phyloP scores from a whole-genome alignment of 2,329 filamentous ascomycete genomes.

The Alternaria ethzedia region DNA sequence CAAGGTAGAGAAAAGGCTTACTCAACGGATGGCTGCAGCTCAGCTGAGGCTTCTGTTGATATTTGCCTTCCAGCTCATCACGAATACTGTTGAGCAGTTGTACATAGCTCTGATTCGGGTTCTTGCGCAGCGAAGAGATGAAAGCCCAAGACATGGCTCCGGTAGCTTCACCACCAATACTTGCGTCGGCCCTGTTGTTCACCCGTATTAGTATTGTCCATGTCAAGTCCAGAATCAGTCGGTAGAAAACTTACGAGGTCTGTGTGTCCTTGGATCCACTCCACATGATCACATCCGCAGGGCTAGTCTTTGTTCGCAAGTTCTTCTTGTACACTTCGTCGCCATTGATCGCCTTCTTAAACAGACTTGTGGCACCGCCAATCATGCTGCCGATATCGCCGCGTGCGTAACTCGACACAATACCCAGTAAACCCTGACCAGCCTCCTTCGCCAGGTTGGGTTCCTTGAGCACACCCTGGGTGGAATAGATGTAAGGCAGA shows the following conservation, averaged over 20 bases:
- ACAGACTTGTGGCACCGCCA: slow-evolving; percentile 77
- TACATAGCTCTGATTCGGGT: slow-evolving; percentile 94
- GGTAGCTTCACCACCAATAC: slow-evolving; percentile 85
- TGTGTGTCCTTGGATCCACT: slow-evolving; percentile 95
- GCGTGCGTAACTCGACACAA: slow-evolving; percentile 79
- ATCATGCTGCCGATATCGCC: slow-evolving; percentile 86
- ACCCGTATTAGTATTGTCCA: neutral
- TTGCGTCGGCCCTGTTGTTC: slow-evolving; percentile 78
- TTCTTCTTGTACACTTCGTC: slow-evolving; percentile 81
- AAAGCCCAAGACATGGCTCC: slow-evolving; percentile 99
- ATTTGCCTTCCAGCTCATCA: slow-evolving; percentile 84
- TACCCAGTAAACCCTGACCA: slow-evolving; percentile 71
- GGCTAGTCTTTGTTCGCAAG: slow-evolving; percentile 86
- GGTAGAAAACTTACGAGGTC: slow-evolving; percentile 72
- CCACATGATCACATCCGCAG: slow-evolving; percentile 98
- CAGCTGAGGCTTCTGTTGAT: slow-evolving; percentile 92
- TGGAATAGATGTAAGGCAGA: slow-evolving; percentile 80
- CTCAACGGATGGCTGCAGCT: slow-evolving; percentile 95
- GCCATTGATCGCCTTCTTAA: slow-evolving; percentile 85
- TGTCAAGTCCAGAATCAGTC: no score
- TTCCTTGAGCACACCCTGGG: slow-evolving; percentile 80
- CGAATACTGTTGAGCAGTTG: slow-evolving; percentile 94
- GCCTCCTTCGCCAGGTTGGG: slow-evolving; percentile 82
- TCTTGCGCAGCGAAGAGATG: slow-evolving; percentile 87
- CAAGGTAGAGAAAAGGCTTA: slow-evolving; percentile 56